Percentiles rank a stretch among this genome's conserved stretches.
Evolutionary conservation across 2,329 filamentous ascomycete species (phyloP).

Genomic region (Domatiomyces globalis): DNA sequence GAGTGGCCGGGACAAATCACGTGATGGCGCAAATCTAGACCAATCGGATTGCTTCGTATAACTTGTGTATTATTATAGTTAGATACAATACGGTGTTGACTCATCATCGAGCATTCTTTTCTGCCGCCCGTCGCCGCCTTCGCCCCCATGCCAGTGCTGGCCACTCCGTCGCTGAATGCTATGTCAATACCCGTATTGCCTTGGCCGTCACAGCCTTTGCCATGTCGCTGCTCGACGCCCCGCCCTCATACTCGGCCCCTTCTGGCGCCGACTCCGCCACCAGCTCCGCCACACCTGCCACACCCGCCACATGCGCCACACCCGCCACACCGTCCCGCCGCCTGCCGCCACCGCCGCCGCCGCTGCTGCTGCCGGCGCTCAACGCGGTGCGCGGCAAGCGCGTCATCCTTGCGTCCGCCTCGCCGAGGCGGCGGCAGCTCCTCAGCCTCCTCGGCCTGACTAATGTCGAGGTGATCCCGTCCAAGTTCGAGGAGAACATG

Average conservation of each 20-base stretch:
- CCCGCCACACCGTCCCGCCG: constrained; percentile 7
- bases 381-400: constrained; percentile 61
- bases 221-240: constrained; percentile 8
- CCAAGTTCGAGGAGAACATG: constrained; percentile 70
- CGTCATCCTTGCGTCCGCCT: constrained; percentile 80
- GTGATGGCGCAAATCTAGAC: no score
- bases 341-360: constrained; percentile 25
- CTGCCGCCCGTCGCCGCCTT: background rate
- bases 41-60: no score
- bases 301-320: constrained; percentile 1
- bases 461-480: constrained; percentile 73
- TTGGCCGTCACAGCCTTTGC: background rate
- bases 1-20: no score
- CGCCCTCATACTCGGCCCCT: constrained; percentile 16
- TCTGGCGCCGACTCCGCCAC: background rate
- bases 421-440: constrained; percentile 69
- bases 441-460: constrained; percentile 64
- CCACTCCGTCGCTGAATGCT: background rate
- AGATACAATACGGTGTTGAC: no score
- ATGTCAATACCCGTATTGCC: background rate
- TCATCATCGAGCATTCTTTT: background rate
- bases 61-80: no score
- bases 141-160: background rate
- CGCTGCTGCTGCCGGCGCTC: constrained; percentile 68
- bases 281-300: constrained; percentile 6